phyloP scores from a whole-genome alignment of 2,329 filamentous ascomycete species.

The Neoscytalidium dimidiatum region DNA sequence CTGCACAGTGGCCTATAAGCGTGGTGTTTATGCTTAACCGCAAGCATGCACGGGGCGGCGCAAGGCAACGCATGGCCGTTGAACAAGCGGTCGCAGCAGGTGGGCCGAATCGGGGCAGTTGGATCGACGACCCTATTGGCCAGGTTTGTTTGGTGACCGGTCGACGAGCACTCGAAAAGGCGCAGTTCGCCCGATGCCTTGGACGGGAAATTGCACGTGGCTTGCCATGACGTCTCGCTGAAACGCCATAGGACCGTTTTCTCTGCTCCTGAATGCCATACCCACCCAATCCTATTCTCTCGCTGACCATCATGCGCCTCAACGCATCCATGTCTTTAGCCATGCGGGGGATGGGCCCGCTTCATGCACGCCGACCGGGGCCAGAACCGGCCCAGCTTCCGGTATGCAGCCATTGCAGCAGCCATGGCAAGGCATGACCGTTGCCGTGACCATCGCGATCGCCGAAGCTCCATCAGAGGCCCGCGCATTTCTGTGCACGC shows the following conservation, averaged over 20 bases:
- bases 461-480: neutral
- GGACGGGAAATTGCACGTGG: slow-evolving; percentile 17
- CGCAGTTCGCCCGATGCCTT: slow-evolving; percentile 10
- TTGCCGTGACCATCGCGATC: neutral
- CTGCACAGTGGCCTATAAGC: neutral
- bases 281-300: slow-evolving; percentile 1
- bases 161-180: neutral
- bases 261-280: neutral
- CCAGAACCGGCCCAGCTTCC: neutral
- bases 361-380: neutral
- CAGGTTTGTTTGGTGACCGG: neutral
- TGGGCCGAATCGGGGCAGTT: neutral
- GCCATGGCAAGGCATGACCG: neutral
- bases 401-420: neutral
- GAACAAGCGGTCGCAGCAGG: neutral
- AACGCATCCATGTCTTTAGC: neutral
- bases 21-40: slow-evolving; percentile 12
- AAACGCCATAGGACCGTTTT: neutral
- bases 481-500: slow-evolving; percentile 2
- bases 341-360: slow-evolving; percentile 9
- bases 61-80: neutral
- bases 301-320: slow-evolving; percentile 9
- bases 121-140: neutral
- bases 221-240: slow-evolving; percentile 5
- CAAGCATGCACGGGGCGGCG: neutral